Conservation (phyloP, 2,329 filamentous ascomycete genomes). For the Xylariaceae sp. region DNA sequence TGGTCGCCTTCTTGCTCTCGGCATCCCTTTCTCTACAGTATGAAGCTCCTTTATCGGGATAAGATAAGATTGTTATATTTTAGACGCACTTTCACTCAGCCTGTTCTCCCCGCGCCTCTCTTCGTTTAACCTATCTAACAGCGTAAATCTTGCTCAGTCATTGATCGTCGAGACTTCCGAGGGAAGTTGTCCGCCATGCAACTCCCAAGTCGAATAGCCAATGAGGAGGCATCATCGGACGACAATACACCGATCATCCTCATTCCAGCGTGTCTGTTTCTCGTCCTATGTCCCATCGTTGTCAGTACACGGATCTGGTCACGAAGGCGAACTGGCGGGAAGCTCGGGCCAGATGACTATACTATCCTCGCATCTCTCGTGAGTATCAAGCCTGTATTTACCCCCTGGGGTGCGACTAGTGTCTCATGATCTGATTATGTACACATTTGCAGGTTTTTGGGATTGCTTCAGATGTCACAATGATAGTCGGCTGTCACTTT, state of each 20-base stretch:
- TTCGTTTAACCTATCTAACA: too few species aligned
- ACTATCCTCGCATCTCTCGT: conserved; percentile 20
- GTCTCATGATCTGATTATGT: neutral
- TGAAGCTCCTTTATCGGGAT: too few species aligned
- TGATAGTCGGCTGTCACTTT: conserved; percentile 25
- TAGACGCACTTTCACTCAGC: too few species aligned
- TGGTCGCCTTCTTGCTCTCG: too few species aligned
- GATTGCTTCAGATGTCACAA: conserved; percentile 21
- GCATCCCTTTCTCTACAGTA: too few species aligned
- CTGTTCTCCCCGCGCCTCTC: too few species aligned
- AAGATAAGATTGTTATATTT: too few species aligned
- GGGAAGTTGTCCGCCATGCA: neutral
- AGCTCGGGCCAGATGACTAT: conserved; percentile 27
- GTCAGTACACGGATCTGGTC: conserved; percentile 28
- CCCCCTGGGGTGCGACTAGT: neutral
- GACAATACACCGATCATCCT: conserved; percentile 17
- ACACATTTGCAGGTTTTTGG: conserved; percentile 21
- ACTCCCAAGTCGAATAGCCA: neutral
- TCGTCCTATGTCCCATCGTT: conserved; percentile 23
- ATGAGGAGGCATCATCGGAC: neutral
- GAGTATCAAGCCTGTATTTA: neutral
- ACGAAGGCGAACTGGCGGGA: conserved; percentile 21
- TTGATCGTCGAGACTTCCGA: neutral
- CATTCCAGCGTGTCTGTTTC: conserved; percentile 24
- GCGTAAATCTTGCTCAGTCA: too few species aligned